Evolutionary conservation across 83 land plant species (phyloP), one percentile per base, ranked within the genome.

Genomic region (Larix sibirica): DNA sequence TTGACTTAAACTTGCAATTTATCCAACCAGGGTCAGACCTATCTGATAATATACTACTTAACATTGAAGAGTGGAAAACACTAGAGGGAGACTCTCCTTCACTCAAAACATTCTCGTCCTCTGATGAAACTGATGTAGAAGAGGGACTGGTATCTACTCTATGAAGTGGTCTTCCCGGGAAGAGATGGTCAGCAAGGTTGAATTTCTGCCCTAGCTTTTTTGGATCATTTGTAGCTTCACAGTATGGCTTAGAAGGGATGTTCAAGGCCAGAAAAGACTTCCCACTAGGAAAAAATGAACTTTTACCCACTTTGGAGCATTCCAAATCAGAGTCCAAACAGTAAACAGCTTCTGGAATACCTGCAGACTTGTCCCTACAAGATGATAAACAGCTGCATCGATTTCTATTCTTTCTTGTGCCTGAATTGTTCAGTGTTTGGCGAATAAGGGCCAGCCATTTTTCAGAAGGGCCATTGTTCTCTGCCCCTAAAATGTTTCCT

Each of bases 401-500:
- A 61, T 31, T 12, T 38, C 33, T 58, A 21, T 42, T 62, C 31
- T 62, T 33, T 33, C 17, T 81, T 24, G 10, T n/a, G 23, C 23
- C 9, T 64, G 26, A 24, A 64, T 64, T 24, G 26, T 93, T 91
- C 73, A 95, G 79, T 8, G 96, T 90, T 14, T 89, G 81, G 12
- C 88, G 90, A 38, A 95, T 90, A 18, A 95, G 86, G 20, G 87
- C 26, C 4, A 92, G 86, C 97, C 97, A 95, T 88, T 83, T 84
- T 21, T 80, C 78, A 0, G 96, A 90, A 2, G 94, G 96, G 26
- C 83, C 84, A 12, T 70, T 81, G 82, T 93, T 91, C 85, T 95
- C 94, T 38, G 94, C 86, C 1, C 94, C 97, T 4, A 95, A 61
- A 1, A 95, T 92, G 76, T 93, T 95, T 16, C 91, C 96, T 0